phyloP scores from a whole-genome alignment of 768 basidiomycete genomes.

The Scleroderma bovista region DNA sequence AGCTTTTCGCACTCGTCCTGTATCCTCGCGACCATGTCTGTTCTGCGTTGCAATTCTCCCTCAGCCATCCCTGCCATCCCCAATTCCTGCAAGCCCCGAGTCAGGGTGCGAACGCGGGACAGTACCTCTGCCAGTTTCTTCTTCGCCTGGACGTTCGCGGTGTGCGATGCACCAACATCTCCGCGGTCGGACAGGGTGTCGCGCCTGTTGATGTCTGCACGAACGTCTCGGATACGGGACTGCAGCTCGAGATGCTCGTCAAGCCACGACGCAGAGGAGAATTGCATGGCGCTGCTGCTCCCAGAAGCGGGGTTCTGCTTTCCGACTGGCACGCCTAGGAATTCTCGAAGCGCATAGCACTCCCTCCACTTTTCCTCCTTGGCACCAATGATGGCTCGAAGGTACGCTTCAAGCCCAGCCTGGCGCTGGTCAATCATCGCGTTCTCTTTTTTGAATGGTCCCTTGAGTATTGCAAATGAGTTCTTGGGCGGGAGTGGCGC shows the following conservation, averaged over 20 bases:
- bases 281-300: constrained; percentile 37
- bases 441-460: constrained; percentile 42
- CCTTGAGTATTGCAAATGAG: constrained; percentile 59
- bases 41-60: constrained; percentile 87
- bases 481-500: constrained; percentile 82
- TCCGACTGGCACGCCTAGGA: constrained; percentile 77
- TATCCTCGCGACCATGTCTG: constrained; percentile 82
- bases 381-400: constrained; percentile 78
- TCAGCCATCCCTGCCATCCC: constrained; percentile 72
- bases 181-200: constrained; percentile 76
- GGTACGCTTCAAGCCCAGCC: constrained; percentile 72
- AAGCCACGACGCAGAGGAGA: constrained; percentile 80
- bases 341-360: constrained; percentile 72
- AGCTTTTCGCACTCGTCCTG: constrained; percentile 91
- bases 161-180: constrained; percentile 71
- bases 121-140: constrained; percentile 73
- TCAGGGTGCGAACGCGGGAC: constrained; percentile 67
- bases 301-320: constrained; percentile 34
- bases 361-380: constrained; percentile 85
- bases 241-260: constrained; percentile 83
- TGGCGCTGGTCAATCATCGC: constrained; percentile 74
- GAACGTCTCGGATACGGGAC: constrained; percentile 69
- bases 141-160: constrained; percentile 80
- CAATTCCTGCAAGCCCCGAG: constrained; percentile 59
- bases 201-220: constrained; percentile 82